Base-by-base conservation (phyloP, 73 alveolate genomes). In the Tetrahymena borealis region DNA sequence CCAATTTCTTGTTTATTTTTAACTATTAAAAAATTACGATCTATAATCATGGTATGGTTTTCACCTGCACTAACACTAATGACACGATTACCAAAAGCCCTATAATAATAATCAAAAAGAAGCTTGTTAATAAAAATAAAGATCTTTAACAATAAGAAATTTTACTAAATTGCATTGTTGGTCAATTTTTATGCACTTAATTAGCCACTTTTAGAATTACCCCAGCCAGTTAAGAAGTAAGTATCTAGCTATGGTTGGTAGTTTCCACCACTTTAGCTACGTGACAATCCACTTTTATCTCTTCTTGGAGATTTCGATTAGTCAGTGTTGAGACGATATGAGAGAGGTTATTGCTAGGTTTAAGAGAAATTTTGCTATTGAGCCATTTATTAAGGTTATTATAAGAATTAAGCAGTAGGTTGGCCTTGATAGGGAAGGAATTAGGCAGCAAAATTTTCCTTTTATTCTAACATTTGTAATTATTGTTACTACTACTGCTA, bases 21-120 rank as follows among this genome's bases (percentile, higher is more conserved):
- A n/a, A n/a, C n/a, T n/a, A n/a, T n/a, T n/a, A n/a, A n/a, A 20
- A 60, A 60, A 60, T 60, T 60, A 60, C 85, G 85, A 90, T 93
- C 91, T 6, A 93, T 92, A 28, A 93, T 93, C 32, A 93, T 79
- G 33, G 95, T 93, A 33, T 93, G 95, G 39, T 93, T 79, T 36
- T 93, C 95, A 32, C 95, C 95, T 78, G 95, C 95, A 60, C 85
- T 60, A 24, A 60, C 85, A 60, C 85, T 60, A 24, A 60, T 60
- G 10, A 60, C 85, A 5, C 85, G 33, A n/a, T 60, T 60, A 7
- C 85, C 85, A 60, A 60, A 60, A 1, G 85, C 85, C 35, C 85
- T 60, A 1, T 60, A n/a, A 60, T 20, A 18, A 60, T 20, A 15
- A 15, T 60, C 2, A 1, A 24, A 2, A 60, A 18, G 1, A 15